These are phyloP conservation scores for Hibiscus trionum DNA, from an alignment of 345 rosid genomes.

Conservation along the genomic window DNA sequence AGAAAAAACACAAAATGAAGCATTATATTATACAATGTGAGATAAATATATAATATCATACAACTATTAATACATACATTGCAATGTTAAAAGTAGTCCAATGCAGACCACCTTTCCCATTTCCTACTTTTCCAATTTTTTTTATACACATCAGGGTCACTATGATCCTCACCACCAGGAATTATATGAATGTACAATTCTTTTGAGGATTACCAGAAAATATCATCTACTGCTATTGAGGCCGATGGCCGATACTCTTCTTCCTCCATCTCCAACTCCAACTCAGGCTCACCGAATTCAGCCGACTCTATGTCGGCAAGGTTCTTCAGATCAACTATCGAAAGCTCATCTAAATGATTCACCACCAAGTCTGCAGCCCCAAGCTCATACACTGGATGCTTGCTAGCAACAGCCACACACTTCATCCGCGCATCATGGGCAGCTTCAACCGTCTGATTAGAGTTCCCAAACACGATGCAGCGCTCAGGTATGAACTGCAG, in stretches of 20 bases:
- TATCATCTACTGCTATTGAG: slow-evolving; percentile 49
- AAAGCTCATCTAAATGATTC: slow-evolving; percentile 64
- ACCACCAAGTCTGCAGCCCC: slow-evolving; percentile 93
- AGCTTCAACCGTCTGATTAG: slow-evolving; percentile 88
- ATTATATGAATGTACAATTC: slow-evolving; percentile 41
- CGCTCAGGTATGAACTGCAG: slow-evolving; percentile 85
- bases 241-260: slow-evolving; percentile 36
- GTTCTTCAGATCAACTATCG: slow-evolving; percentile 87
- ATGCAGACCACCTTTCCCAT: slow-evolving; percentile 26
- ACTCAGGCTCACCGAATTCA: slow-evolving; percentile 65
- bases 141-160: slow-evolving; percentile 14
- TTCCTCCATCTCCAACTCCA: slow-evolving; percentile 64
- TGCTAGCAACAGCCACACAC: slow-evolving; percentile 94
- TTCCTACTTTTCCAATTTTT: background rate
- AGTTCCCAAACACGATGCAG: slow-evolving; percentile 92
- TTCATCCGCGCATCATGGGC: slow-evolving; percentile 94
- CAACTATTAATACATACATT: slow-evolving; percentile 23
- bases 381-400: slow-evolving; percentile 88
- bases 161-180: slow-evolving; percentile 13
- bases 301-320: slow-evolving; percentile 68
- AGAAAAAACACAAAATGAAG: no score
- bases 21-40: no score
- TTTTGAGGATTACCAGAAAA: slow-evolving; percentile 48
- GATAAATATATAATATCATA: background rate
- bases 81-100: slow-evolving; percentile 29